Evolutionary conservation across 2,329 filamentous ascomycete genomes (phyloP), one percentile per base, ranked within the genome.

Genomic region (Pyrenophora teres): DNA sequence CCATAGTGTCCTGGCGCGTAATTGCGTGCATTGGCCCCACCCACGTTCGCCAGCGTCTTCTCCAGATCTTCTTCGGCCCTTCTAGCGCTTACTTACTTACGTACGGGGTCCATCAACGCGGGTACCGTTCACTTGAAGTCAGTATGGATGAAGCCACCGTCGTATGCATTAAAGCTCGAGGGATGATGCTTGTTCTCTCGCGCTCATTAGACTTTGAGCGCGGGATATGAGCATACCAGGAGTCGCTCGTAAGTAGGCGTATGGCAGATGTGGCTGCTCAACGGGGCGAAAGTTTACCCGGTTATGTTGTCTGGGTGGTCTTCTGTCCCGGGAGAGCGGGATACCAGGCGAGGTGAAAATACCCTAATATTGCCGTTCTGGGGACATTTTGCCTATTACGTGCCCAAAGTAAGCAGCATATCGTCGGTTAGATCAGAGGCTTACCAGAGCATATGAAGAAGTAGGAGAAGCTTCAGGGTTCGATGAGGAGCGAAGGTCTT

Each of bases 41-140:
- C 23, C 41, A 40, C 48, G 19, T 40, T 41, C 50, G 25, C 41
- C 40, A 39, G 18, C 42, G 31, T 45, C 47, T 60, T 62, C 56
- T 51, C 56, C 36, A 54, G 49, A 58, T 52, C 50, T 62, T 62
- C 58, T 52, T 49, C 50, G 46, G 32, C n/a, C 38, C 50, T 61
- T 61, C 59, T 62, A 62, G 57, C 40, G 56, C 57, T 60, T 51
- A 58, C 9, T 30, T 30, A 25, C 27, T 3, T 21, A 21, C 19
- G 19, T 15, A 15, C 15, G 32, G 41, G 54, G 39, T 35, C 54
- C 59, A 48, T 56, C 44, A 42, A 47, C 23, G 55, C 59, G 59
- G 59, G 45, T 46, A 25, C 54, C 38, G 47, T 60, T 45, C 54
- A 53, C 50, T 46, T 43, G 46, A 46, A 46, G 50, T 36, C 44